Conservation (phyloP, 2,329 filamentous ascomycete genomes). For the Colletotrichum gloeosporioides region DNA sequence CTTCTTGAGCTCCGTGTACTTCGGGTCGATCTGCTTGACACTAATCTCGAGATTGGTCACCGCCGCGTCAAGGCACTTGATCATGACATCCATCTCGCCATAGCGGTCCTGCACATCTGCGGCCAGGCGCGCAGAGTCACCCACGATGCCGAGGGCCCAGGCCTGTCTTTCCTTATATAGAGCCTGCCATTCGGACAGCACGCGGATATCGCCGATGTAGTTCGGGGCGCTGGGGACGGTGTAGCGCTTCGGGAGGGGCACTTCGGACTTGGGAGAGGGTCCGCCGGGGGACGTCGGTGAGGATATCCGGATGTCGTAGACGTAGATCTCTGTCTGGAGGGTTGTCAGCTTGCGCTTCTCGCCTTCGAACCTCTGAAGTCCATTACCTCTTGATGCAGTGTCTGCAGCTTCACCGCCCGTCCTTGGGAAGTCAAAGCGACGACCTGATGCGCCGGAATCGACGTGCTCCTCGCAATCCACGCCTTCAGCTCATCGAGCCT, state of each 20-base stretch:
- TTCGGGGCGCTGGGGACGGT: constrained; percentile 76
- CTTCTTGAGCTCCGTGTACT: constrained; percentile 71
- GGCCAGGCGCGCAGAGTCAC: constrained; percentile 72
- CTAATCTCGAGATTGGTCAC: constrained; percentile 84
- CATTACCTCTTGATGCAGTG: constrained; percentile 76
- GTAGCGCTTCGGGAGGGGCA: constrained; percentile 59
- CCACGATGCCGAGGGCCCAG: constrained; percentile 78
- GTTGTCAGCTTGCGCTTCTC: constrained; percentile 5
- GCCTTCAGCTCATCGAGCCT: constrained; percentile 85
- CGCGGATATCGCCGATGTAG: constrained; percentile 78
- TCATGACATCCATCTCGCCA: constrained; percentile 76
- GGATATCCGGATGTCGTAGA: constrained; percentile 85
- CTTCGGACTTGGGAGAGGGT: constrained; percentile 50
- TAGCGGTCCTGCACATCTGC: constrained; percentile 68
- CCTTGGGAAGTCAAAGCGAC: constrained; percentile 87
- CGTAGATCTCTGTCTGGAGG: constrained; percentile 80
- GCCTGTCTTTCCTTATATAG: constrained; percentile 80
- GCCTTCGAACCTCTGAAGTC: background rate
- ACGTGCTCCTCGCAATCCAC: constrained; percentile 78
- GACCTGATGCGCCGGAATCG: constrained; percentile 78
- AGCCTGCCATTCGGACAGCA: constrained; percentile 86
- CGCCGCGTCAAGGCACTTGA: constrained; percentile 82
- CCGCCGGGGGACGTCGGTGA: constrained; percentile 56
- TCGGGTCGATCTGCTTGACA: constrained; percentile 73
- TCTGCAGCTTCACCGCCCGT: constrained; percentile 82